Evolutionary conservation across 2,329 filamentous ascomycete species (phyloP), one percentile per base, ranked within the genome.

Genomic region (Fusarium tupiense): DNA sequence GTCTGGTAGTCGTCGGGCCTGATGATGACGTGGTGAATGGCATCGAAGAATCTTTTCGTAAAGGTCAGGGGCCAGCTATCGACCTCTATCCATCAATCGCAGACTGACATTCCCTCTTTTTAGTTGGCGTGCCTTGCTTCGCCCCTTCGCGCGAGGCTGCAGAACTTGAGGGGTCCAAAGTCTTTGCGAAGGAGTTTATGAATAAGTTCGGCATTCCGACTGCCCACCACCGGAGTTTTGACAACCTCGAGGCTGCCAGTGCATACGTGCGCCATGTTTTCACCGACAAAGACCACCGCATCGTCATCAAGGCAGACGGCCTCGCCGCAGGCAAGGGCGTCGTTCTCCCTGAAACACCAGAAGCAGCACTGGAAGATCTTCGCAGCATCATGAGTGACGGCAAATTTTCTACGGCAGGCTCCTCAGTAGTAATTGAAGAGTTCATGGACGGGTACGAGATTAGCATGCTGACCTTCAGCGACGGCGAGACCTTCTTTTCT

Each of bases 181-280:
- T 92, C 3, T 95, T 93, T 80, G 91, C 91, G 44, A 95, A 95
- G 79, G 91, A 93, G 78, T 95, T 95, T 79, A 95, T 95, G 93
- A 88, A 89, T 78, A 87, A 88, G 50, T 87, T 94, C 80, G 86
- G 86, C 68, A 95, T 95, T 72, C 92, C 93, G 24, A 95, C 93
- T 0, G 93, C 93, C 17, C 86, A 86, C 41, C 94, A 94, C 80
- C 85, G 87, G 75, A 94, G 92, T 81, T 95, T 95, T 81, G 86
- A 84, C 73, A 83, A 88, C 61, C 91, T 91, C 79, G 86, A 90
- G 59, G 80, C 85, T 8, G 91, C 92, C 4, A 84, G 83, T 58
- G 81, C 87, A 72, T 93, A 95, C 77, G 84, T 95, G 19, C 88
- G 92, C 64, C 84, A 81, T 11, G 84, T 91, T 26, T 69, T 69